Evolutionary conservation across 495 filamentous ascomycete genomes (phyloP), one percentile per base, ranked within the genome.

Genomic region (Lentithecium fluviatile): DNA sequence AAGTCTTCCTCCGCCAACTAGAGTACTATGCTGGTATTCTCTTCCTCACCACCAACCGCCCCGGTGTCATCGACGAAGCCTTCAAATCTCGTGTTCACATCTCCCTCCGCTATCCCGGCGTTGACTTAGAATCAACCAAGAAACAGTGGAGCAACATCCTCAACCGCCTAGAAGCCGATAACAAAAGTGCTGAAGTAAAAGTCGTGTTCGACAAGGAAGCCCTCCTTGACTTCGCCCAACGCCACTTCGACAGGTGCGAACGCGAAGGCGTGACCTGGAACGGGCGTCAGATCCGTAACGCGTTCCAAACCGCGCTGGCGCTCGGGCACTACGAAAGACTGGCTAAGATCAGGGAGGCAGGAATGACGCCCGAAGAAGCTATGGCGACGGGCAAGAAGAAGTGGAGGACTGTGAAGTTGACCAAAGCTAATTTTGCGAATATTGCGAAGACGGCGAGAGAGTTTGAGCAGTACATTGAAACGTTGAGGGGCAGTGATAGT

Each of bases 11-110:
- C 19, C 67, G 75, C 5, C 58, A 72, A 50, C 66, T 77, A 12
- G 87, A 90, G 62, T 87, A 88, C 62, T 88, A 89, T 78, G 85
- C 90, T 66, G 86, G 85, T 1, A 88, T 89, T 62, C 71, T 89
- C 15, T 89, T 89, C 76, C 71, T 90, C 7, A 90, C 87, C 1
- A 92, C 89, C 17, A 91, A 91, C 69, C 83, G 86, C 3, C 85
- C 88, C 17, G 87, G 90, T 71, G 83, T 75, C 21, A 87, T 88
- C 49, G 83, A 88, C 66, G 82, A 84, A 50, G 84, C 83, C 23
- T 85, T 86, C 72, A 82, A 84, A 62, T 80, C 76, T 38, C 82
- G 83, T 8, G 86, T 95, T 62, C 85, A 88, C 67, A 77, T 86
- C 20, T 88, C 89, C 0, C 76, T 96, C 23, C 80, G 88, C 6